Evolutionary conservation across 345 rosid genomes (phyloP), one percentile per base, ranked within the genome.

Genomic region (Gossypium thurberi): DNA sequence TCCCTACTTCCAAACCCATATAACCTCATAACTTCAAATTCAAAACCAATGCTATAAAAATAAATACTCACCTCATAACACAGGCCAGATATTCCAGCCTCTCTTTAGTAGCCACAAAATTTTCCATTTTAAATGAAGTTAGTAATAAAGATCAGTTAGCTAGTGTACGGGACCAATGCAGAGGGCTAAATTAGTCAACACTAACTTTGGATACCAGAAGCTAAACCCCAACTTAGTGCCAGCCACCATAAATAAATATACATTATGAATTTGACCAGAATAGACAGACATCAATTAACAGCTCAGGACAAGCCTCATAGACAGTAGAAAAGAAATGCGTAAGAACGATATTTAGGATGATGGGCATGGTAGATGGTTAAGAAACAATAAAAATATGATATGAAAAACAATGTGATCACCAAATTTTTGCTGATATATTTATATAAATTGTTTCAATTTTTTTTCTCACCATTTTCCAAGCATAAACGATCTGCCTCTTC

Each of bases 401-500:
- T 13, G 59, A 18, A 17, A 77, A 61, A 53, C 51, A 65, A 40
- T 63, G 43, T 25, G 48, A 70, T 60, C 59, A 65, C 64, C 25
- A 70, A 66, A 59, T 48, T 50, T 56, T 52, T 53, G n/a, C 71
- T 37, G 21, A 62, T 56, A 74, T 42, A 65, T 52, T 47, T 40
- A 71, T 63, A 18, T n/a, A 50, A 50, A 69, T 51, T 51, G 59
- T 4, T 26, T 28, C 42, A 28, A 17, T 3, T 52, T 51, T 28
- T 50, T 23, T 63, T 73, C 90, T 92, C 81, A 95, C 99, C 98
- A 83, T 95, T 95, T 79, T 87, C 85, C 85, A 80, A 78, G 81
- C 96, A 92, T 65, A 95, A 62, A 65, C 71, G 83, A 78, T 92
- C 99, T 68, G 97, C 94, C 82, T 82, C 91, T 84, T 88, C 86